phyloP scores from a whole-genome alignment of 2,329 filamentous ascomycete species.

The Stagonosporopsis cucurbitacearum region DNA sequence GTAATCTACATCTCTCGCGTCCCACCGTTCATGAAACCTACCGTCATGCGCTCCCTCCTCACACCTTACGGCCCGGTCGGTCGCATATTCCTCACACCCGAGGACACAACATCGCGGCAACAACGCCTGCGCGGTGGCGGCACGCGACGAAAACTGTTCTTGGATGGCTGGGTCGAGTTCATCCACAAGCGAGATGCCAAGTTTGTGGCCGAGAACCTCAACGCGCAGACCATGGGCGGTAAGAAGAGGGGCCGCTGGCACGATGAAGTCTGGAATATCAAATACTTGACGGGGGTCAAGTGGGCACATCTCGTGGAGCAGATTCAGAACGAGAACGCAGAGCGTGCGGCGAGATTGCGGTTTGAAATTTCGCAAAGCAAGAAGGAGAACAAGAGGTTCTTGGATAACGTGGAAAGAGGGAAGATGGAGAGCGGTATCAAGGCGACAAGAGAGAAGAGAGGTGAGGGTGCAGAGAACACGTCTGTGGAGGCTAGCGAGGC shows the following conservation, averaged over 20 bases:
- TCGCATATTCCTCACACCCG: conserved; percentile 79
- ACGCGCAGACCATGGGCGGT: conserved; percentile 78
- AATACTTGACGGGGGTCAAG: conserved; percentile 84
- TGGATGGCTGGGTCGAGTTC: conserved; percentile 89
- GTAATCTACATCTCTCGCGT: conserved; percentile 84
- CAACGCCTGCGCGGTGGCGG: conserved; percentile 74
- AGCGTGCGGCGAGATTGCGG: conserved; percentile 75
- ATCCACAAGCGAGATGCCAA: conserved; percentile 77
- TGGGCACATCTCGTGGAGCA: conserved; percentile 76
- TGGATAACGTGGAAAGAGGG: conserved; percentile 77
- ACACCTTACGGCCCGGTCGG: conserved; percentile 77
- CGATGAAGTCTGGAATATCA: conserved; percentile 85
- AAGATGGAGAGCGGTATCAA: conserved; percentile 74
- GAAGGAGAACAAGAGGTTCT: conserved; percentile 81
- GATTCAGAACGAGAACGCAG: conserved; percentile 81
- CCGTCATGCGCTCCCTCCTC: conserved; percentile 76
- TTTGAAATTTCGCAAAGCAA: conserved; percentile 78
- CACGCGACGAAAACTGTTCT: conserved; percentile 83
- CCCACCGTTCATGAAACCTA: conserved; percentile 87
- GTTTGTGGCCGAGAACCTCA: conserved; percentile 75
- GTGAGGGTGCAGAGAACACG: conserved; percentile 27
- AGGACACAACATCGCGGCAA: conserved; percentile 70
- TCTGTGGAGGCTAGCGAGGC: conserved; percentile 6
- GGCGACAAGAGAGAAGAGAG: conserved; percentile 62
- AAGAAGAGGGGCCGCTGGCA: conserved; percentile 85